Percentiles rank a stretch among this genome's conserved stretches.
phyloP scores from a whole-genome alignment of 352 stramenopile species.

The Globisporangium nodosum region DNA sequence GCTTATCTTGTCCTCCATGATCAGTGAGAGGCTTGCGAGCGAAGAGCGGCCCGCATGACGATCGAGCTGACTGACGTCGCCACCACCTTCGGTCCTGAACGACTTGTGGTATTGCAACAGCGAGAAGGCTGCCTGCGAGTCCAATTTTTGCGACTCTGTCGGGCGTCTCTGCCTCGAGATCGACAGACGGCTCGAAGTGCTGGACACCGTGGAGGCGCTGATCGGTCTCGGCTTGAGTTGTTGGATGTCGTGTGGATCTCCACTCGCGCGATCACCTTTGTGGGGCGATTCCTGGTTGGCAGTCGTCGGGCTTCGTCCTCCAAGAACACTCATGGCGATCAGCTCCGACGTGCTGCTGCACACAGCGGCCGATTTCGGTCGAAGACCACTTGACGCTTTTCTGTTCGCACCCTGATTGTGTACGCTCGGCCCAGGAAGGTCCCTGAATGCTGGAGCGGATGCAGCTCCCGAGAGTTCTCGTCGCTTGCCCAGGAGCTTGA shows the following conservation, averaged over 20 bases:
- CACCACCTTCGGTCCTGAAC: not conserved
- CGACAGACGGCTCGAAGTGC: constrained; percentile 11
- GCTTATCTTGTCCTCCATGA: constrained; percentile 18
- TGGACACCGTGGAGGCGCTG: constrained; percentile 24
- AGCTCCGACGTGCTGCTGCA: constrained; percentile 40
- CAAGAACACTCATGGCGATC: constrained; percentile 13
- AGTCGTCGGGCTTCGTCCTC: not conserved
- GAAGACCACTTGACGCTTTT: constrained; percentile 8
- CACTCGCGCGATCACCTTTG: not conserved
- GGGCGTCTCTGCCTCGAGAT: not conserved
- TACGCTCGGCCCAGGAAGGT: not conserved
- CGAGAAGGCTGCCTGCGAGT: not conserved
- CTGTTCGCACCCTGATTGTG: not conserved
- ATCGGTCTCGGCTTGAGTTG: constrained; percentile 18
- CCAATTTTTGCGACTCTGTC: not conserved
- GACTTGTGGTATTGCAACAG: constrained; percentile 1
- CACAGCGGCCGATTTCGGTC: constrained; percentile 40
- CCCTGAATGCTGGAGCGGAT: constrained; percentile 11
- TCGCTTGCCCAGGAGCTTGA: constrained; percentile 23
- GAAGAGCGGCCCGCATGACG: constrained; percentile 15
- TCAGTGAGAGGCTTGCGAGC: constrained; percentile 19
- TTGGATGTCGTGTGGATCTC: no score
- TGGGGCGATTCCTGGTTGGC: not conserved
- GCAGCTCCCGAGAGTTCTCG: constrained; percentile 13
- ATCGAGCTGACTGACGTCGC: not conserved